A percentile compares a stretch with the other conserved stretches of the same genome.
These are phyloP conservation scores for Aspergillus ochraceoroseus DNA, from an alignment of 2,329 filamentous ascomycete species.

Conservation along the genomic window DNA sequence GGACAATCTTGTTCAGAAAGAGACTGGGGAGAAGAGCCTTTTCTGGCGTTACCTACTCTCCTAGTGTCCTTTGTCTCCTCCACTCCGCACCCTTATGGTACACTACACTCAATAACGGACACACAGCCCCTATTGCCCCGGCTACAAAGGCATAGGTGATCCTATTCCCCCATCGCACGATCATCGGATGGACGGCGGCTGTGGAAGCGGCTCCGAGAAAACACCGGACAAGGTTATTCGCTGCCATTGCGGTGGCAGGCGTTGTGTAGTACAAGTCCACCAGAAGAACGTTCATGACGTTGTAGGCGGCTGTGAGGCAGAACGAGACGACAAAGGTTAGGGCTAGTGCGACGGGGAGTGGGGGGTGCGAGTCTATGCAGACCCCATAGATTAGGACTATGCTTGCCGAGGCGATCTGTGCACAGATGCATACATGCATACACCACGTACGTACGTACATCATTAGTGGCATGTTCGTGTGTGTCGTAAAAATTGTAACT, in stretches of 20 bases:
- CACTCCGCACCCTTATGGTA: slow-evolving; percentile 21
- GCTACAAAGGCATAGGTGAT: slow-evolving; percentile 21
- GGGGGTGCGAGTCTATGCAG: slow-evolving; percentile 34
- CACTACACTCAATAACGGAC: slow-evolving; percentile 20
- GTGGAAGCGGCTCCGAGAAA: slow-evolving; percentile 30
- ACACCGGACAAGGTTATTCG: slow-evolving; percentile 34
- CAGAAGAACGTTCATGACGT: slow-evolving; percentile 45
- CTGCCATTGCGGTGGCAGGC: slow-evolving; percentile 32
- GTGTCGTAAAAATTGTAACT: too few species aligned
- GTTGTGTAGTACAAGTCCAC: slow-evolving; percentile 39
- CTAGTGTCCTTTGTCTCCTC: slow-evolving; percentile 13
- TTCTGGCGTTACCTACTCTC: too few species aligned
- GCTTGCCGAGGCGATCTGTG: slow-evolving; percentile 7
- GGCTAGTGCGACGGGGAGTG: slow-evolving; percentile 26
- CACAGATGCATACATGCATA: not conserved
- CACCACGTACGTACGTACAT: too few species aligned
- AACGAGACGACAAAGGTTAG: slow-evolving; percentile 36
- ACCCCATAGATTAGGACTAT: slow-evolving; percentile 38
- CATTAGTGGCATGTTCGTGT: too few species aligned
- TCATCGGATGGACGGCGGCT: slow-evolving; percentile 24
- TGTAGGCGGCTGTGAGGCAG: slow-evolving; percentile 39
- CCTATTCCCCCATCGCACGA: slow-evolving; percentile 15
- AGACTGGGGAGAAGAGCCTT: too few species aligned
- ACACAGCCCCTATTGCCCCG: slow-evolving; percentile 8
- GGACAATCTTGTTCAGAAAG: too few species aligned